Base-by-base conservation (phyloP, 768 basidiomycete genomes). In the Exidia glandulosa region DNA sequence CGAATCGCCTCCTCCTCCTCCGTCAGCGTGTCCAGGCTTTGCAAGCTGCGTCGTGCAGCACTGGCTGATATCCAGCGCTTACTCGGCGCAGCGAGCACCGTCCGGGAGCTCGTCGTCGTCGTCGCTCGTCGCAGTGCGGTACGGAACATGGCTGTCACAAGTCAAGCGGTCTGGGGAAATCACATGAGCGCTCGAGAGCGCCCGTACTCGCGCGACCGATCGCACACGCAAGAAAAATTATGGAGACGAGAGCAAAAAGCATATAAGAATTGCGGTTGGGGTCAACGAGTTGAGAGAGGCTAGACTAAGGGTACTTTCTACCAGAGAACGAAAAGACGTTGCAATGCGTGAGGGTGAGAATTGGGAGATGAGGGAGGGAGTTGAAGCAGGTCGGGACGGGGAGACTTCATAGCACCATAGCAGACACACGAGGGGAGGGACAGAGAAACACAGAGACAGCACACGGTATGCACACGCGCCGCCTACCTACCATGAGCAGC, bases 1-100 rank as follows among this genome's bases (percentile, higher is more conserved):
- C 92, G 81, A 13, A 98, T 79, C 87, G 97, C 90, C 61, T 86
- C 75, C 73, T 99, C 96, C 68, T 99, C 96, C 32, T 97, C 94
- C 3, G 92, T 93, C 66, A 93, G 94, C 2, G 80, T 80, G 67
- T 87, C 85, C 29, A 98, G 73, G 1, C 91, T 92, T 25, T 58
- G 32, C 41, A 59, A 32, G 29, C 58, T 47, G 23, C 54, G 59
- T 7, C 45, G 57, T 30, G 34, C 52, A 14, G 32, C 27, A 13
- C 54, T 36, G 30, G 30, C 54, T n/a, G 61, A 59, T 9, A 59
- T 32, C 52, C 55, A 54, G 9, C 30, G 37, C 31, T 57, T 52
- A 33, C 13, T 29, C 23, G 29, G 29, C 32, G 19, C 41, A 41
- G 34, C 57, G 32, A 36, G 41, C 57, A 36, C 13, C n/a, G 34